phyloP scores from a whole-genome alignment of 768 basidiomycete genomes.

The Pleurotus tuoliensis region DNA sequence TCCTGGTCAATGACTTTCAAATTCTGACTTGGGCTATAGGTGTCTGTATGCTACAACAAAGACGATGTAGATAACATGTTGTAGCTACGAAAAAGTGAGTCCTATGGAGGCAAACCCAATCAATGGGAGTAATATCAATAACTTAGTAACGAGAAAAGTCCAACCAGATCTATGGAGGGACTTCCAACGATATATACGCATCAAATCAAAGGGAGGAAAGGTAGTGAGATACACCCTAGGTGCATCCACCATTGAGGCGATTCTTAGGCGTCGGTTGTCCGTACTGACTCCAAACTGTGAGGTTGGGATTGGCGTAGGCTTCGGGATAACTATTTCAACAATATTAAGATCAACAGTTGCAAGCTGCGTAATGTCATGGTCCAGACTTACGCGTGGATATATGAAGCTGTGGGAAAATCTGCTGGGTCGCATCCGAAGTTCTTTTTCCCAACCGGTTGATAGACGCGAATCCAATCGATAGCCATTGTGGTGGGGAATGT shows the following conservation, averaged over 20 bases:
- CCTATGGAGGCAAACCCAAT: too few species aligned
- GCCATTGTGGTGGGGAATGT: conserved; percentile 60
- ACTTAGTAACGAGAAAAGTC: too few species aligned
- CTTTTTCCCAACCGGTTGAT: conserved; percentile 44
- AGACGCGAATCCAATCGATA: conserved; percentile 82
- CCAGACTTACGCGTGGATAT: conserved; percentile 60
- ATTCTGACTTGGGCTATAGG: too few species aligned
- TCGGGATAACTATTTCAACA: conserved; percentile 25
- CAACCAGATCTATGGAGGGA: too few species aligned
- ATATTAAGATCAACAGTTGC: background rate
- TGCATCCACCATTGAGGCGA: background rate
- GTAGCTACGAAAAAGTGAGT: too few species aligned
- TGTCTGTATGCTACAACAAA: too few species aligned
- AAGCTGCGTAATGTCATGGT: background rate
- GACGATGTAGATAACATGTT: too few species aligned
- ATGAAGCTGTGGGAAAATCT: conserved; percentile 67
- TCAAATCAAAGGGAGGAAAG: too few species aligned
- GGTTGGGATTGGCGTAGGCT: conserved; percentile 38
- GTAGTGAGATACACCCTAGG: too few species aligned
- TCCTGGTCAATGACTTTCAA: too few species aligned
- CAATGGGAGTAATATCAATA: too few species aligned
- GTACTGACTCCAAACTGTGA: conserved; percentile 30
- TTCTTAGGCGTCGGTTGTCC: conserved; percentile 5
- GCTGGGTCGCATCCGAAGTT: conserved; percentile 70
- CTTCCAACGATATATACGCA: too few species aligned